These are phyloP conservation scores for Euphorbia celastroides DNA, from an alignment of 441 rosid species.

Conservation along the genomic window DNA sequence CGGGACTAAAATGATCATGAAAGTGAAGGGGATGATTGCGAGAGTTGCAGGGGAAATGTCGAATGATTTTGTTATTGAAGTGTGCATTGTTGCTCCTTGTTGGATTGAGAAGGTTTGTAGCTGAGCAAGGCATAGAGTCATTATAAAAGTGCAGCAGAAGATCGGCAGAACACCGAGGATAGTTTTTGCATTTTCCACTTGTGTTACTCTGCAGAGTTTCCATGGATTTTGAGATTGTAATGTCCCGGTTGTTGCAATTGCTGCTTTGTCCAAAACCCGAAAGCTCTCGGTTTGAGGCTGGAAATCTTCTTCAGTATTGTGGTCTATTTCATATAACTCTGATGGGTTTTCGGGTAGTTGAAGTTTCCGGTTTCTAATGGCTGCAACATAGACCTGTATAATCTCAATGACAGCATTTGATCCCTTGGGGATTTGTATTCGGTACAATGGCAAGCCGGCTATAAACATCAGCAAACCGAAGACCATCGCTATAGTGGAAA, in stretches of 20 bases:
- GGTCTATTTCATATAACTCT: constrained; percentile 41
- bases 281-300: not conserved
- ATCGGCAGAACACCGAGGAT: constrained; percentile 53
- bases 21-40: constrained; percentile 44
- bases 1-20: constrained; percentile 44
- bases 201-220: constrained; percentile 52
- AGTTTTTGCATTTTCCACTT: constrained; percentile 64
- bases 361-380: constrained; percentile 44
- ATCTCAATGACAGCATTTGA: constrained; percentile 39
- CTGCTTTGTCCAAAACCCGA: constrained; percentile 58
- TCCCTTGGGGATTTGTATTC: constrained; percentile 37
- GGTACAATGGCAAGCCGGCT: constrained; percentile 37
- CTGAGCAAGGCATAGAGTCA: constrained; percentile 64
- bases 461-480: constrained; percentile 26
- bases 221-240: no score
- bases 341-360: constrained; percentile 36
- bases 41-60: constrained; percentile 52
- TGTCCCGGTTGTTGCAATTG: constrained; percentile 23
- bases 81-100: constrained; percentile 57
- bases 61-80: constrained; percentile 25
- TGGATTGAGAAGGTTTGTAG: constrained; percentile 56
- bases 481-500: constrained; percentile 32
- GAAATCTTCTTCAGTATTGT: constrained; percentile 18
- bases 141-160: constrained; percentile 49
- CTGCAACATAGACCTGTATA: constrained; percentile 49